Evolutionary conservation across 164 flowering plant species (phyloP).

Genomic region (Chimonanthus salicifolius): DNA sequence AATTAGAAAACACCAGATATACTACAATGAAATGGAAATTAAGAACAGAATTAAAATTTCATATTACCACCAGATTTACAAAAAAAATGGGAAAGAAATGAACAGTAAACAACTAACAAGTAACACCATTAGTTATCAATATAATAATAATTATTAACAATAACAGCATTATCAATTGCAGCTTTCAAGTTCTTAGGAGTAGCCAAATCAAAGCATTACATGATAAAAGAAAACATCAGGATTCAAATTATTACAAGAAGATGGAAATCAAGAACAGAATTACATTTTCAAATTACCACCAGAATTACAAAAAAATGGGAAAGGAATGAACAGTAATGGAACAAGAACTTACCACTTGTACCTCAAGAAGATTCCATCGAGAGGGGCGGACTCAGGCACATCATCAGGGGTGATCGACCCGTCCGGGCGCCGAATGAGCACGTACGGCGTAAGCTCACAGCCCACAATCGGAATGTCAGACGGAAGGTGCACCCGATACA

Average conservation of each 20-base stretch:
- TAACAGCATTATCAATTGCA: not conserved
- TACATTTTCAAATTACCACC: not conserved
- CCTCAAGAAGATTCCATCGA: slow-evolving; percentile 78
- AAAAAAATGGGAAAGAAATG: not conserved
- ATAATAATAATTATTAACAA: not conserved
- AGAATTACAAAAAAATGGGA: too few species aligned
- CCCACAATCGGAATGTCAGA: slow-evolving; percentile 98
- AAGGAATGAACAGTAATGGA: not conserved
- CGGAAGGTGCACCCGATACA: slow-evolving; percentile 89
- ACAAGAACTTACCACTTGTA: slow-evolving; percentile 68
- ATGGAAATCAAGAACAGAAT: not conserved
- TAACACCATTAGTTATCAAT: not conserved
- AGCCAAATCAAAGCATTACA: not conserved
- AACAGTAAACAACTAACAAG: not conserved
- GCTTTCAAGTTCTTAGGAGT: not conserved
- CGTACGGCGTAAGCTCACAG: slow-evolving; percentile 95
- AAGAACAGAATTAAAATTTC: not conserved
- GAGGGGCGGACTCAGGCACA: slow-evolving; percentile 70
- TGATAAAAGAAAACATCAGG: not conserved
- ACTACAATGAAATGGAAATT: too few species aligned
- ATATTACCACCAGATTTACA: not conserved
- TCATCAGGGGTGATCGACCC: slow-evolving; percentile 57
- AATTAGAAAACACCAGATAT: not conserved
- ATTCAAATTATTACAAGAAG: not conserved
- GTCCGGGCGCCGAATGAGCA: slow-evolving; percentile 67